These are phyloP conservation scores for Aspergillus steynii DNA, from an alignment of 495 filamentous ascomycete genomes.

Conservation along the genomic window DNA sequence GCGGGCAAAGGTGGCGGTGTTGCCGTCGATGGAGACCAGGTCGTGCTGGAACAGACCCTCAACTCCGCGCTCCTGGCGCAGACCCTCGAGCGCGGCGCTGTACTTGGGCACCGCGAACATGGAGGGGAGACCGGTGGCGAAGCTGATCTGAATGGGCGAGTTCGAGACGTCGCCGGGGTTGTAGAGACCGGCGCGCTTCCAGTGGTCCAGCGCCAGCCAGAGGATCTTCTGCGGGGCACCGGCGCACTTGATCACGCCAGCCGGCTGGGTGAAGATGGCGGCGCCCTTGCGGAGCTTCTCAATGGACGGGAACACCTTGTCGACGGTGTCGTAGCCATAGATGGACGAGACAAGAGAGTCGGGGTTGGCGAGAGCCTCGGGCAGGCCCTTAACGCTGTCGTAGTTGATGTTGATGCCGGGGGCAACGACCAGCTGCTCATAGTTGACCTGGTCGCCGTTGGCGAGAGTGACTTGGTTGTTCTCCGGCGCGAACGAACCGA, in stretches of 20 bases:
- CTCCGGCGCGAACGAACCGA: constrained; percentile 55
- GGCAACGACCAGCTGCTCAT: constrained; percentile 65
- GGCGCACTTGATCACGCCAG: constrained; percentile 66
- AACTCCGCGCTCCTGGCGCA: constrained; percentile 63
- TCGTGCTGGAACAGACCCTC: constrained; percentile 69
- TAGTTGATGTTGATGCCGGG: constrained; percentile 62
- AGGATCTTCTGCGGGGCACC: constrained; percentile 70
- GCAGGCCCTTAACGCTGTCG: constrained; percentile 56
- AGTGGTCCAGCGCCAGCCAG: constrained; percentile 70
- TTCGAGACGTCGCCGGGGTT: constrained; percentile 36
- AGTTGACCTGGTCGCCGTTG: constrained; percentile 58
- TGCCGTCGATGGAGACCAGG: constrained; percentile 60
- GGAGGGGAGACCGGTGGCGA: constrained; percentile 58
- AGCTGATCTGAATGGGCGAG: constrained; percentile 60
- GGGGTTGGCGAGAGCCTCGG: constrained; percentile 58
- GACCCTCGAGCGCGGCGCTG: constrained; percentile 56
- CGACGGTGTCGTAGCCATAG: constrained; percentile 61
- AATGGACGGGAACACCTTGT: constrained; percentile 58
- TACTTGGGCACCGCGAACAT: constrained; percentile 77
- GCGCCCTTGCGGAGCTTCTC: constrained; percentile 53
- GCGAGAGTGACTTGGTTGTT: constrained; percentile 59
- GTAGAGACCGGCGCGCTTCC: constrained; percentile 62
- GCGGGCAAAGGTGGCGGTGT: constrained; percentile 52
- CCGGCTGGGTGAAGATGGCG: constrained; percentile 71
- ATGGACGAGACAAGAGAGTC: constrained; percentile 62